Base-by-base conservation (phyloP, 768 basidiomycete species). In the Naganishia randhawae region DNA sequence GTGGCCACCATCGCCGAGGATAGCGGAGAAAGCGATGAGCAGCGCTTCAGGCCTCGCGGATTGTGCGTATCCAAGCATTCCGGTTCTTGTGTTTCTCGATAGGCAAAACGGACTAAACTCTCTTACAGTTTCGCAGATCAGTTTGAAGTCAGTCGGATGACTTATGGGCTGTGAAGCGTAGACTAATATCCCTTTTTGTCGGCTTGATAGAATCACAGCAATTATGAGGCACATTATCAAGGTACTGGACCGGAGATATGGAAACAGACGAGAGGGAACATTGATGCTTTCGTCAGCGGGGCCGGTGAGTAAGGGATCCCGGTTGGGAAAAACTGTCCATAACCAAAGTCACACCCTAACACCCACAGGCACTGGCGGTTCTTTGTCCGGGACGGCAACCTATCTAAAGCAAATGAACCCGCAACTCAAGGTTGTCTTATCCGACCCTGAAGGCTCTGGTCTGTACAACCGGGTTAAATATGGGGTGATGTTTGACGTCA, bases 241-340 rank as follows among this genome's bases (percentile, higher is more conserved):
- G 91, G 91, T 7, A 97, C 96, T 0, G 96, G 91, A 0, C 93
- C 92, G 0, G 96, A 98, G 82, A 91, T 98, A 37, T 92, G 92
- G 89, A 83, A 88, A 50, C 96, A 99, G 77, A 92, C 91, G 8
- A 88, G 87, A 74, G 93, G 93, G 13, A 81, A 81, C 31, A 70
- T 96, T 0, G 84, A 90, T 75, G 92, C 88, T 7, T 97, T 97
- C 74, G 88, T 98, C 48, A 86, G 88, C 32, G 95, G 95, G 1
- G 92, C 95, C 65, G 92, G 92, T 87, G 67, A 68, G 81, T 67
- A 16, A 17, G 22, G 3, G 10, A 37, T 61, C 33, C 48, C 33
- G 3, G 25, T 57, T n/a, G n/a, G n/a, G 45, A 31, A 53, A 25
- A 53, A 53, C 31, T 52, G 33, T 29, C 16, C 32, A 5, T 61